These are phyloP conservation scores for Cyathus striatus DNA, from an alignment of 768 basidiomycete species.

Conservation along the genomic window DNA sequence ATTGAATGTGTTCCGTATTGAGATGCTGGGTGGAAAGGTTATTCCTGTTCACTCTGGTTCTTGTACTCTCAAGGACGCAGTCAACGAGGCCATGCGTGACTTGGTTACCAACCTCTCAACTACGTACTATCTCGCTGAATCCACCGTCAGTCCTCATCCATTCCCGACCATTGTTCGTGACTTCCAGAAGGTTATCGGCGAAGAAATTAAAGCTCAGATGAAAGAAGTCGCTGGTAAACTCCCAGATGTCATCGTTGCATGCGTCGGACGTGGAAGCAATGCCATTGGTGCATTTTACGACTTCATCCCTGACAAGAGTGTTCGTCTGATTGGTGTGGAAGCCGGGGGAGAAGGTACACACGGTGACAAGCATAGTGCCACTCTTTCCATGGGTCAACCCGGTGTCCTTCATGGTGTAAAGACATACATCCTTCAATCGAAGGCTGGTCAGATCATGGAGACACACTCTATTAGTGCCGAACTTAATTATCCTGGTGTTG, in stretches of 20 bases:
- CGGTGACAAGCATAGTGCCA: conserved; percentile 87
- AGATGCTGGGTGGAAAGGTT: conserved; percentile 96
- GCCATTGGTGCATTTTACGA: conserved; percentile 98
- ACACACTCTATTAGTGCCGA: conserved; percentile 97
- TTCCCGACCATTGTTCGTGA: conserved; percentile 99
- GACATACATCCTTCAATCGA: conserved; percentile 90
- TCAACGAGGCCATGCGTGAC: conserved; percentile 97
- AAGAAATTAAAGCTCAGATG: conserved; percentile 91
- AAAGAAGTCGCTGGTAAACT: conserved; percentile 71
- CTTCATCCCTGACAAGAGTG: conserved; percentile 85
- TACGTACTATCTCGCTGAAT: conserved; percentile 96
- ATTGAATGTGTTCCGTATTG: conserved; percentile 95
- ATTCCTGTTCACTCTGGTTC: conserved; percentile 92
- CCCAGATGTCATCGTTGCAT: conserved; percentile 92
- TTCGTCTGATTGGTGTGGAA: conserved; percentile 90
- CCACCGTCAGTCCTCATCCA: conserved; percentile 95
- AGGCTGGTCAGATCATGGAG: conserved; percentile 90
- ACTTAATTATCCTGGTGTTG: conserved; percentile 94
- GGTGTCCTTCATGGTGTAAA: conserved; percentile 95
- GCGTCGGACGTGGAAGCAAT: conserved; percentile 96
- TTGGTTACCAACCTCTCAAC: conserved; percentile 96
- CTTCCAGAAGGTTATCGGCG: conserved; percentile 92
- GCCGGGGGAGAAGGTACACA: conserved; percentile 93
- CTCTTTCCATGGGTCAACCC: conserved; percentile 83
- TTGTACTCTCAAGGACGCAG: conserved; percentile 94